Conservation (phyloP, 345 rosid species). For the Turritis glabra region DNA sequence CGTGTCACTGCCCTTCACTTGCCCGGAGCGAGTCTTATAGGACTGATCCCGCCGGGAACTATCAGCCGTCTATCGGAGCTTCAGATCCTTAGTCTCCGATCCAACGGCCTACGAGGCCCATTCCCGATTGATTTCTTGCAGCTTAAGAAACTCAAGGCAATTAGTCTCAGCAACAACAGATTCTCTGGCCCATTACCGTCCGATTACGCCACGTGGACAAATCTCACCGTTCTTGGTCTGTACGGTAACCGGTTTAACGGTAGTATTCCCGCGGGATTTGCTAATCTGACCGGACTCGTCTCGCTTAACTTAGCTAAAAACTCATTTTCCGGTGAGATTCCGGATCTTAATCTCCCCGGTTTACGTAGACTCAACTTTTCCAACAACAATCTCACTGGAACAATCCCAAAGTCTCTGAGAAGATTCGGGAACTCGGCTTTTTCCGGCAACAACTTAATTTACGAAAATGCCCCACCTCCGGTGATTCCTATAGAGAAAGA, state of each 20-base stretch:
- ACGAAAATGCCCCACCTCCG: slow-evolving; percentile 51
- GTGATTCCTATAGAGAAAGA: slow-evolving; percentile 31
- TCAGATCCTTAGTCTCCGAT: slow-evolving; percentile 70
- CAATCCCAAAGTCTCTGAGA: slow-evolving; percentile 59
- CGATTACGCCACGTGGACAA: slow-evolving; percentile 70
- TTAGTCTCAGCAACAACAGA: slow-evolving; percentile 64
- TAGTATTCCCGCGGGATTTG: slow-evolving; percentile 59
- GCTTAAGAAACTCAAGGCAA: slow-evolving; percentile 57
- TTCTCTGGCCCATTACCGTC: slow-evolving; percentile 66
- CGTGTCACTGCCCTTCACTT: slow-evolving; percentile 64
- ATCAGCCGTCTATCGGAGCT: slow-evolving; percentile 76
- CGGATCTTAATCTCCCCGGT: slow-evolving; percentile 52
- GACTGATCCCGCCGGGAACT: slow-evolving; percentile 60
- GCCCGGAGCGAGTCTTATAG: slow-evolving; percentile 67
- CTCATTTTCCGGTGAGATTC: slow-evolving; percentile 71
- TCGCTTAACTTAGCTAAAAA: slow-evolving; percentile 66
- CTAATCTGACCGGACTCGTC: slow-evolving; percentile 54
- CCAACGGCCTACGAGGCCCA: slow-evolving; percentile 65
- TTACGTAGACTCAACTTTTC: slow-evolving; percentile 61
- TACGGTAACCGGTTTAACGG: slow-evolving; percentile 68
- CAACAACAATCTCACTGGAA: slow-evolving; percentile 70
- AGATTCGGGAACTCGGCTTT: slow-evolving; percentile 65
- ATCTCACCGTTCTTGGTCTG: slow-evolving; percentile 60
- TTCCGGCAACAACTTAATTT: slow-evolving; percentile 61
- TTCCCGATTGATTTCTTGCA: slow-evolving; percentile 68